Evolutionary conservation across 345 rosid genomes (phyloP), one percentile per base, ranked within the genome.

Genomic region (Barbarea vulgaris): DNA sequence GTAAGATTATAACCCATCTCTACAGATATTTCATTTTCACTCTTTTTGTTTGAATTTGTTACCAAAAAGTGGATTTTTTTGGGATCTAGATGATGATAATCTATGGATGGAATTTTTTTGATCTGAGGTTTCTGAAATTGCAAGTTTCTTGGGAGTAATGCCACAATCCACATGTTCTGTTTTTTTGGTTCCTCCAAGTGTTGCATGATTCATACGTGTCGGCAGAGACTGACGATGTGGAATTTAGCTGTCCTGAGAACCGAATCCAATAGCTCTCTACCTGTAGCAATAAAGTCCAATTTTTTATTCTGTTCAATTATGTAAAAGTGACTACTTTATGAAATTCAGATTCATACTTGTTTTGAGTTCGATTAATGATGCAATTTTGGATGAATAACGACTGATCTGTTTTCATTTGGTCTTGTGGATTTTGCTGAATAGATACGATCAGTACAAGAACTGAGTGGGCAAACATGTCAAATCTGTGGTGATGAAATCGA

Each of bases 401-500:
- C 67, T 81, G 67, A 74, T 77, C 9, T 39, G 18, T 28, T 51
- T 54, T 17, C 27, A 30, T 42, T 56, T 62, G 42, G 27, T 28
- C 22, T 55, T 57, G 59, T 71, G 25, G 47, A 8, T 64, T 67
- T 48, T 42, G 53, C 19, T 75, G 13, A 37, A 7, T 88, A 94
- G 98, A 94, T 94, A 82, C 85, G 86, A 81, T 91, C 96, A 4
- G 96, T 91, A 64, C 76, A 84, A 82, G 97, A 91, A 83, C 72
- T 91, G 77, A 91, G 98, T 69, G 95, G 94, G 13, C 97, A 89
- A 77, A 88, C 81, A 58, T 94, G 98, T 77, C 93, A 89, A 73
- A 94, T 94, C 24, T 94, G 98, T 79, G 91, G 87, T 28, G 98
- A 94, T 59, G 95, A 88, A 73, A 88, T 94, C 48, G 97, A 91